Evolutionary conservation across 768 basidiomycete genomes (phyloP).

Genomic region (Psilocybe sp.): DNA sequence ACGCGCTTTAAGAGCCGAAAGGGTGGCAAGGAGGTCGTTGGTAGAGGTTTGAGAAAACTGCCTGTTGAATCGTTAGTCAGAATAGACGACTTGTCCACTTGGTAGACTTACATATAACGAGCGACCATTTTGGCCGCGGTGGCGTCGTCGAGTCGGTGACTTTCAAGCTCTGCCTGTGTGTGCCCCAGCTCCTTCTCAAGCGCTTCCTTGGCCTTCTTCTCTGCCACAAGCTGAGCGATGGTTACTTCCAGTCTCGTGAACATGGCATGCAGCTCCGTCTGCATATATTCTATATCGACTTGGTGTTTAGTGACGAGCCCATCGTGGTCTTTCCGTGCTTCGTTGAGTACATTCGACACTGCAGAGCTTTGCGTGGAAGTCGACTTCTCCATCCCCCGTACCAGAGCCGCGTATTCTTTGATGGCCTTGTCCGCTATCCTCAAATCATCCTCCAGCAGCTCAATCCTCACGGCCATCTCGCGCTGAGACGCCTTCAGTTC

Average conservation of each 20-base stretch:
- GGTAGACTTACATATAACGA: slow-evolving; percentile 68
- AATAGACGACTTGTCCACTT: neutral
- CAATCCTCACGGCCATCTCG: slow-evolving; percentile 50
- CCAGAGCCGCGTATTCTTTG: slow-evolving; percentile 73
- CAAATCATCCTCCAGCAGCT: slow-evolving; percentile 52
- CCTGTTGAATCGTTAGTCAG: slow-evolving; percentile 36
- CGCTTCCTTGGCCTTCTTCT: slow-evolving; percentile 37
- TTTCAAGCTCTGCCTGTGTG: slow-evolving; percentile 50
- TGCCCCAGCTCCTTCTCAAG: slow-evolving; percentile 45
- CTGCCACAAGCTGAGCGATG: slow-evolving; percentile 42
- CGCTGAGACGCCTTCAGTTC: slow-evolving; percentile 36
- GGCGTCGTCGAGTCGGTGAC: slow-evolving; percentile 60
- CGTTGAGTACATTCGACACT: slow-evolving; percentile 2
- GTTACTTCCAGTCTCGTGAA: slow-evolving; percentile 42
- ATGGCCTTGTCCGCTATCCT: slow-evolving; percentile 65
- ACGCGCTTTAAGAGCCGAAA: slow-evolving; percentile 55
- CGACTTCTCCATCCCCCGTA: slow-evolving; percentile 53
- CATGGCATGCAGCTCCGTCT: slow-evolving; percentile 38
- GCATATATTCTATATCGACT: slow-evolving; percentile 41
- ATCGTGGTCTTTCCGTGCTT: slow-evolving; percentile 2
- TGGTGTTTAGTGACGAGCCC: slow-evolving; percentile 34
- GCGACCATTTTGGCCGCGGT: slow-evolving; percentile 82
- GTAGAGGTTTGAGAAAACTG: slow-evolving; percentile 80
- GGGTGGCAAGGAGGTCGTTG: slow-evolving; percentile 58
- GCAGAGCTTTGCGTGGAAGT: slow-evolving; percentile 19